These are phyloP conservation scores for Colletotrichum siamense DNA, from an alignment of 2,329 filamentous ascomycete species.

Conservation along the genomic window DNA sequence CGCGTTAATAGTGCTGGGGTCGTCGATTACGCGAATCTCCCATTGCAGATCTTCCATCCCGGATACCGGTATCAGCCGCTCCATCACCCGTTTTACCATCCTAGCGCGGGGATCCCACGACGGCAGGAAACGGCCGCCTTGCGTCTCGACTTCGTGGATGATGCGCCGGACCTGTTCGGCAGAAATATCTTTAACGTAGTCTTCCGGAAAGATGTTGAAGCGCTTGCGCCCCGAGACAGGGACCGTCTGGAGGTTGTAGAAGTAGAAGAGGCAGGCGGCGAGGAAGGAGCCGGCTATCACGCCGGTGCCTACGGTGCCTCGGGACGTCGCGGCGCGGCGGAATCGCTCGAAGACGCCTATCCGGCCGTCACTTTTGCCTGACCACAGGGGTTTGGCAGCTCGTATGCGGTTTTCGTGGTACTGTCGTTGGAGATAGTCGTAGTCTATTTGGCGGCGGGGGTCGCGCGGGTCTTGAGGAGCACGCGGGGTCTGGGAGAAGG, in stretches of 20 bases:
- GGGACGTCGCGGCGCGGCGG: conserved; percentile 27
- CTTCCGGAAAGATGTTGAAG: conserved; percentile 72
- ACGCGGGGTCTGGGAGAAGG: conserved; percentile 27
- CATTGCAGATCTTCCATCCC: conserved; percentile 65
- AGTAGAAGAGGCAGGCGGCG: conserved; percentile 65
- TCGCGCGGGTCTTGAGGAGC: background rate
- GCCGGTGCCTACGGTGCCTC: conserved; percentile 38
- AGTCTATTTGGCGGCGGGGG: conserved; percentile 2
- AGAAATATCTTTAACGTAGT: conserved; percentile 59
- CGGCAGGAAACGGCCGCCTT: conserved; percentile 61
- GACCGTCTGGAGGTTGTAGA: conserved; percentile 73
- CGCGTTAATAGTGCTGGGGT: conserved; percentile 67
- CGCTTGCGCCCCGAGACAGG: conserved; percentile 74
- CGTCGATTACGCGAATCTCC: conserved; percentile 80
- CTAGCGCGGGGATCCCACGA: conserved; percentile 61
- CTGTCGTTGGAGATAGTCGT: conserved; percentile 1
- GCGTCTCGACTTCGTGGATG: conserved; percentile 56
- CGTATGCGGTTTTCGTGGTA: conserved; percentile 26
- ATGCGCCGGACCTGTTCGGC: conserved; percentile 61
- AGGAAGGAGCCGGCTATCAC: conserved; percentile 45
- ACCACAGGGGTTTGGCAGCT: conserved; percentile 36
- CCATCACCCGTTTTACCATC: conserved; percentile 69
- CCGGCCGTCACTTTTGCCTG: conserved; percentile 33
- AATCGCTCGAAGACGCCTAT: background rate
- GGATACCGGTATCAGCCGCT: conserved; percentile 69